phyloP scores from a whole-genome alignment of 495 filamentous ascomycete genomes.

The Hypomontagnella monticulosa region DNA sequence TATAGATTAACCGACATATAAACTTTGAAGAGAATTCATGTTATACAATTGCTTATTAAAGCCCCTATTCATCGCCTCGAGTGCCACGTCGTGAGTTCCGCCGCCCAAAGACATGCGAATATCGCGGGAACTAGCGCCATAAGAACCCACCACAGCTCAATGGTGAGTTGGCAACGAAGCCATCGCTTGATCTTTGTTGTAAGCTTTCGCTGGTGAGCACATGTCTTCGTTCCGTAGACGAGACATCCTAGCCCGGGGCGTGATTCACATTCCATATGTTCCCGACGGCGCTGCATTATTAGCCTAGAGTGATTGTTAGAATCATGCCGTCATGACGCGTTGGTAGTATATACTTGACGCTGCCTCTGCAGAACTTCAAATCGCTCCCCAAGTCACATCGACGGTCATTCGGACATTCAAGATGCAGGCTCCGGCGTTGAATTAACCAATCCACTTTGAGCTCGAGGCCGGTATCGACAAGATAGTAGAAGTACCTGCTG shows the following conservation, averaged over 20 bases:
- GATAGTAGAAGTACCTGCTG: constrained; percentile 67
- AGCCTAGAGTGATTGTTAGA: constrained; percentile 43
- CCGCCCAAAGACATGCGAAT: constrained; percentile 41
- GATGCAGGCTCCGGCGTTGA: constrained; percentile 61
- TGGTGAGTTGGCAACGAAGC: constrained; percentile 46
- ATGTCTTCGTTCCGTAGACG: constrained; percentile 58
- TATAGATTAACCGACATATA: too few species aligned
- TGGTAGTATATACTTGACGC: constrained; percentile 51
- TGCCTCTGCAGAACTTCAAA: constrained; percentile 61
- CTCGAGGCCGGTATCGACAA: constrained; percentile 71
- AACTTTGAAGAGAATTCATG: too few species aligned
- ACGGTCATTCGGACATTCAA: constrained; percentile 61
- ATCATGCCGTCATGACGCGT: too few species aligned
- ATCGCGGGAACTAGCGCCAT: constrained; percentile 45
- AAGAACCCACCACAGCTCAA: constrained; percentile 49
- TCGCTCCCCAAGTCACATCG: constrained; percentile 63
- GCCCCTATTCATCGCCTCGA: background rate
- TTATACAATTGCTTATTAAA: too few species aligned
- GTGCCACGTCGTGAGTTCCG: constrained; percentile 31
- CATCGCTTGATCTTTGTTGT: constrained; percentile 48
- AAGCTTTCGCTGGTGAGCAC: constrained; percentile 49
- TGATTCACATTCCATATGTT: constrained; percentile 64
- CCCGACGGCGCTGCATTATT: constrained; percentile 62
- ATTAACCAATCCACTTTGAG: constrained; percentile 75
- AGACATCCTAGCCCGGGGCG: constrained; percentile 62